Evolutionary conservation across 768 basidiomycete species (phyloP).

Genomic region (Lyophyllum semitale): DNA sequence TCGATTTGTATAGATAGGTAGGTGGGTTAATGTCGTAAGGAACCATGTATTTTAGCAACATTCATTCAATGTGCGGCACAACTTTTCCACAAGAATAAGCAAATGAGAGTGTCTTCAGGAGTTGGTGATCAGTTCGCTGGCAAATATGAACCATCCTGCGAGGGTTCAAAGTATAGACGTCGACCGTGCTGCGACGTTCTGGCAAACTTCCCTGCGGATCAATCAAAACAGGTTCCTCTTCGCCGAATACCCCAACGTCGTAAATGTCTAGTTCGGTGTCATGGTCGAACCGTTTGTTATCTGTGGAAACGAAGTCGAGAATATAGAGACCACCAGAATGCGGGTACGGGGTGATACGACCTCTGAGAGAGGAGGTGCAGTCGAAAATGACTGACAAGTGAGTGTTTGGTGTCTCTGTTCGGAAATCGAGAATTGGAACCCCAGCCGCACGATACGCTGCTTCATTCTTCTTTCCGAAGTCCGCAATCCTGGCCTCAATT

Average conservation of each 20-base stretch:
- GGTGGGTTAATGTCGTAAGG: no score
- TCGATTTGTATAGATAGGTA: no score
- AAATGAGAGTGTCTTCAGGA: conserved; percentile 14
- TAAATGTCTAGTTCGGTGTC: no score
- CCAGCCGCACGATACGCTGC: conserved; percentile 8
- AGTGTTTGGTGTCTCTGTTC: conserved; percentile 13
- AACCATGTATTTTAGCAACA: no score
- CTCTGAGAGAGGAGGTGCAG: conserved; percentile 14
- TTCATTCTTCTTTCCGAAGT: conserved; percentile 10
- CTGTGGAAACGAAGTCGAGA: conserved; percentile 16
- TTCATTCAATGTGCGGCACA: conserved; percentile 8
- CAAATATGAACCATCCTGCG: conserved; percentile 12
- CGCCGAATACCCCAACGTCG: no score
- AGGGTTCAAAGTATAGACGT: conserved; percentile 15
- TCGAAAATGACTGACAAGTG: conserved; percentile 14
- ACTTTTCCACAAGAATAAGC: conserved; percentile 11
- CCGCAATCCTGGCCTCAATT: conserved; percentile 8
- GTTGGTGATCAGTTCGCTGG: conserved; percentile 6
- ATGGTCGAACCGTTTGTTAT: no score
- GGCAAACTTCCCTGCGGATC: conserved; percentile 9
- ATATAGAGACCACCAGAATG: conserved; percentile 10
- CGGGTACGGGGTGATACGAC: conserved; percentile 15
- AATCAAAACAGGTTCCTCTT: conserved; percentile 5
- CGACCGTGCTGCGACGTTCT: conserved; percentile 13
- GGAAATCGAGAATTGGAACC: conserved; percentile 15